phyloP scores from a whole-genome alignment of 2,329 filamentous ascomycete species.

The Fusarium sp. region DNA sequence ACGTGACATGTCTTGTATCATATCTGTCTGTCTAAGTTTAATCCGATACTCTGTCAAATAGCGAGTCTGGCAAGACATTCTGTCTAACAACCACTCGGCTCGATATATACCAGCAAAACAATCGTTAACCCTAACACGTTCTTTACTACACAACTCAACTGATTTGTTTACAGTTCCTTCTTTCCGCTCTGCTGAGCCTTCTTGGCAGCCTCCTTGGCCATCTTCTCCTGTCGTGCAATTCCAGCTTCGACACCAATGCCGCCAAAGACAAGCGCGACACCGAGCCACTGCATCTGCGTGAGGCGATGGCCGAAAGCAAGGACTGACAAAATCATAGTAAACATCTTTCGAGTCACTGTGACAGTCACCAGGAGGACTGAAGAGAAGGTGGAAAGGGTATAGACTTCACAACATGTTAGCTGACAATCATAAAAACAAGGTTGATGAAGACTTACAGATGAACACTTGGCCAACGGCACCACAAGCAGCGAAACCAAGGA shows the following conservation, averaged over 20 bases:
- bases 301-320: slow-evolving; percentile 93
- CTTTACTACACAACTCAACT: not conserved
- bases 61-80: not conserved
- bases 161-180: slow-evolving; percentile 47
- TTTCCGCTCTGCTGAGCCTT: slow-evolving; percentile 48
- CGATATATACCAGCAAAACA: not conserved
- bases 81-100: not conserved
- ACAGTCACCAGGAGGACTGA: slow-evolving; percentile 94
- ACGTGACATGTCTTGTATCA: not conserved
- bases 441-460: slow-evolving; percentile 72
- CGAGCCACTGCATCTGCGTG: slow-evolving; percentile 90
- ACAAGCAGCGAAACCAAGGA: slow-evolving; percentile 88
- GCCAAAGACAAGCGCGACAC: slow-evolving; percentile 92
- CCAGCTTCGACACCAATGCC: slow-evolving; percentile 91
- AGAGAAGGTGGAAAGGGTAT: slow-evolving; percentile 92
- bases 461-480: slow-evolving; percentile 96
- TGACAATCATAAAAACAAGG: not conserved
- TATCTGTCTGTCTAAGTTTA: not conserved
- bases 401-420: slow-evolving; percentile 65
- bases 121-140: not conserved
- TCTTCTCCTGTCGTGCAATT: slow-evolving; percentile 85
- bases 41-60: not conserved
- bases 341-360: slow-evolving; percentile 98
- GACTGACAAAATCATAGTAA: slow-evolving; percentile 97
- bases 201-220: slow-evolving; percentile 78